Evolutionary conservation across 2,329 filamentous ascomycete genomes (phyloP), one percentile per base, ranked within the genome.

Genomic region (Ceratocystis ficicola): DNA sequence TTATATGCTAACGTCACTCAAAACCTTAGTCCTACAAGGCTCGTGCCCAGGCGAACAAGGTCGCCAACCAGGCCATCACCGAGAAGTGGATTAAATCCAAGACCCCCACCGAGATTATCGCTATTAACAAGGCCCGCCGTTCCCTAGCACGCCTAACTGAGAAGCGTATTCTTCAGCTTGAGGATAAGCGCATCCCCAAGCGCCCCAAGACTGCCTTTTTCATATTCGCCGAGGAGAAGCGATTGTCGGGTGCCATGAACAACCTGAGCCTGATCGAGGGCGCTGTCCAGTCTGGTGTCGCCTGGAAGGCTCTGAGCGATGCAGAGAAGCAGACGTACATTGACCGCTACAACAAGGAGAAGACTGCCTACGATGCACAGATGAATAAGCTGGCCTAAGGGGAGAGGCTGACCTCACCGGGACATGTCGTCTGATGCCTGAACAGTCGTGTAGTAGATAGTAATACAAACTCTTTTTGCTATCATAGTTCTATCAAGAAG

Each of bases 181-280:
- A 68, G 1, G 82, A 85, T 70, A 73, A 77, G 2, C 81, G 82
- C 50, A 68, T 74, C 44, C 82, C 82, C 69, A 78, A 77, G 72
- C 70, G 69, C 44, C 70, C 76, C 10, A 0, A 44, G 12, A 70
- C 64, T 12, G 28, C 75, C 30, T 83, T 71, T 69, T 61, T 65
- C 7, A 66, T 73, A 3, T 84, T 73, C 71, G 65, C 75, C 66
- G 74, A 75, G 71, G 71, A 75, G 10, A 75, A 75, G 66, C 77
- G 73, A 72, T 69, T 70, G 6, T 70, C 72, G 36, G 74, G 74
- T 50, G 70, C 73, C 0, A 69, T 70, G 30, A 52, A 36, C 2
- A 67, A 66, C 28, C 3, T 22, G 3, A 44, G 50, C 5, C 0
- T 72, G 8, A 1, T 12, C 3, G 73, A 74, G 0, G 65, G 44